Conservation (phyloP, 208 protist species). For the Herpetomonas samuelpessoai region DNA sequence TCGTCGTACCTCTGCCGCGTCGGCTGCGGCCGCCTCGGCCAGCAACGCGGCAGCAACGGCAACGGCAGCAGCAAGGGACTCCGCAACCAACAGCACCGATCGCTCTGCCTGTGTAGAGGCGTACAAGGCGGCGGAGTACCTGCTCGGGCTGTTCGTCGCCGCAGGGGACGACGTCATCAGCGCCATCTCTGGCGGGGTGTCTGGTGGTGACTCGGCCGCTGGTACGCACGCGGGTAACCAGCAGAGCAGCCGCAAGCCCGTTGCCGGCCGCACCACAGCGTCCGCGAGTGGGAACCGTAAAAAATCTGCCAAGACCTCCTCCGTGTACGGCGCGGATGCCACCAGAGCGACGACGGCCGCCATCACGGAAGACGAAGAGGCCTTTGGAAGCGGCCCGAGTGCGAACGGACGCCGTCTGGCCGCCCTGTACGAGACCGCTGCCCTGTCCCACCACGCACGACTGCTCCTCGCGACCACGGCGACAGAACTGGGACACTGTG, state of each 20-base stretch:
- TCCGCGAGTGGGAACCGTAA: background rate
- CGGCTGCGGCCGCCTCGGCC: background rate
- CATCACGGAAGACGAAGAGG: background rate
- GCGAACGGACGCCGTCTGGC: background rate
- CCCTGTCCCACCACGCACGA: slow-evolving; percentile 23
- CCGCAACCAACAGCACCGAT: background rate
- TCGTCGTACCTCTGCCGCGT: slow-evolving; percentile 3
- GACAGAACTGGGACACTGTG: slow-evolving; percentile 10
- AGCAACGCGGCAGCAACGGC: background rate
- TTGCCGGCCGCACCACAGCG: background rate
- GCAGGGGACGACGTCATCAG: background rate
- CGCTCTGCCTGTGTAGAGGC: slow-evolving; percentile 1
- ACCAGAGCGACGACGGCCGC: background rate
- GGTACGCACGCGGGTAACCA: background rate
- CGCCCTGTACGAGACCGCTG: slow-evolving; percentile 19
- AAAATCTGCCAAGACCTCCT: slow-evolving; percentile 1
- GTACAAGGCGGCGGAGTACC: slow-evolving; percentile 3
- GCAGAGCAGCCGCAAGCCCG: background rate
- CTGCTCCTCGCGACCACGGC: slow-evolving; percentile 10
- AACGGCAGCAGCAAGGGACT: background rate
- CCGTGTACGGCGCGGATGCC: background rate
- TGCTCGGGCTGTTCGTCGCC: slow-evolving; percentile 3
- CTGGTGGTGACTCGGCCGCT: background rate
- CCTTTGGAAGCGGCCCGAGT: background rate
- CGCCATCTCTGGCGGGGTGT: background rate